These are phyloP conservation scores for Allomyces macrogynus DNA, from an alignment of 192 early-diverging fungal genomes.

Conservation along the genomic window DNA sequence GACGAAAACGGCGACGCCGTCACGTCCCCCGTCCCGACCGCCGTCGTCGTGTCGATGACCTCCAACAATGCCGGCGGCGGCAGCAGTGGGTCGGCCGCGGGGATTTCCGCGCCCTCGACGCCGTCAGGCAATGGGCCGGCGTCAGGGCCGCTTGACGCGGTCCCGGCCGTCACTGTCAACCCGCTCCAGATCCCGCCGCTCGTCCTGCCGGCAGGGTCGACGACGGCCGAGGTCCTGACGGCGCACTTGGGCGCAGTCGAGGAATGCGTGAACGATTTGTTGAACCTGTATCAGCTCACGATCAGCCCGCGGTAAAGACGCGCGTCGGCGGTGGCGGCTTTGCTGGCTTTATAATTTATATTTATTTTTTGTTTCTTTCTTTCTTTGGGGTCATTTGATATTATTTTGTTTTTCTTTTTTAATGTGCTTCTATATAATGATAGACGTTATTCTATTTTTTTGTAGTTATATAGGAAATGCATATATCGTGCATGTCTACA, in stretches of 20 bases:
- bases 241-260: neutral
- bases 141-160: neutral
- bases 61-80: too few relatives aligned
- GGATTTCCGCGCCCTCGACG: neutral
- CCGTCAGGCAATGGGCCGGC: neutral
- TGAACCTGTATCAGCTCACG: neutral
- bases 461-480: too few relatives aligned
- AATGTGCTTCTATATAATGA: too few relatives aligned
- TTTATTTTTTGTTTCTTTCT: too few relatives aligned
- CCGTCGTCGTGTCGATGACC: neutral
- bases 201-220: neutral
- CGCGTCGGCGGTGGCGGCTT: neutral
- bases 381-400: too few relatives aligned
- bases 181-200: neutral
- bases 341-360: too few relatives aligned
- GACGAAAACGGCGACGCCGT: neutral
- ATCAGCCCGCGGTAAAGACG: neutral
- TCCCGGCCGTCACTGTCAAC: neutral
- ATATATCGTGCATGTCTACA: too few relatives aligned
- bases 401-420: too few relatives aligned
- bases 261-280: neutral
- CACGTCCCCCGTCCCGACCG: neutral
- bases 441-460: too few relatives aligned
- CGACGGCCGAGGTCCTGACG: neutral
- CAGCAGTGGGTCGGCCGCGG: neutral